Percentiles rank a stretch among this genome's conserved stretches.
These are phyloP conservation scores for Adansonia digitata DNA, from an alignment of 345 rosid species.

Conservation along the genomic window DNA sequence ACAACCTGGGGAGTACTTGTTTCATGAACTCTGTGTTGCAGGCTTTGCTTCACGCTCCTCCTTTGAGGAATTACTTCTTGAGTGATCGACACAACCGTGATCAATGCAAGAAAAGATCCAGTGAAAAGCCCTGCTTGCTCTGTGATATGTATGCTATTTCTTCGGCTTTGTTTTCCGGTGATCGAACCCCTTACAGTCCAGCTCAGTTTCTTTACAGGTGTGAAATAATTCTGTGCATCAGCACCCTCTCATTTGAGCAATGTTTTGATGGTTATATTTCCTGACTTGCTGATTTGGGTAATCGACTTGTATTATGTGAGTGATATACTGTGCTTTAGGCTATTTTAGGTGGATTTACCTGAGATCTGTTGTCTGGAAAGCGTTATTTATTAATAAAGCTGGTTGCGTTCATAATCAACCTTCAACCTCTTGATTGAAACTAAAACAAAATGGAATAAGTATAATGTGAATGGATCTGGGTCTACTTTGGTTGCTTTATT, in stretches of 20 bases:
- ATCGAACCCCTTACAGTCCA: constrained; percentile 69
- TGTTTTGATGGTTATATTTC: background rate
- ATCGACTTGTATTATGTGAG: background rate
- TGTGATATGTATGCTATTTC: constrained; percentile 63
- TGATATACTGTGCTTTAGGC: background rate
- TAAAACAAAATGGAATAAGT: background rate
- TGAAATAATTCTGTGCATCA: constrained; percentile 8
- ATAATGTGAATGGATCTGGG: background rate
- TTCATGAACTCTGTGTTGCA: constrained; percentile 92
- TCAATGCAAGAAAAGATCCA: constrained; percentile 40
- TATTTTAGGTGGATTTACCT: background rate
- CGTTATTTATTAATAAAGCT: background rate
- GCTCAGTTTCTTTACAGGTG: constrained; percentile 89
- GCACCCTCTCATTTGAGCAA: background rate
- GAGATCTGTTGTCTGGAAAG: background rate
- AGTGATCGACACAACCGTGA: constrained; percentile 62
- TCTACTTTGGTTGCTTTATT: background rate
- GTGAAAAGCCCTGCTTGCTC: constrained; percentile 53
- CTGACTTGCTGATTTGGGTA: background rate
- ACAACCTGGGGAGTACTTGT: constrained; percentile 81
- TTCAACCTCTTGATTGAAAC: background rate
- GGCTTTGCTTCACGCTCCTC: constrained; percentile 81
- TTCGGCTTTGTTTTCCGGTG: constrained; percentile 74
- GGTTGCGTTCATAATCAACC: background rate
- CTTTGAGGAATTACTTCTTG: constrained; percentile 66